phyloP scores from a whole-genome alignment of 257 asterid genomes.

The Coffea canephora region DNA sequence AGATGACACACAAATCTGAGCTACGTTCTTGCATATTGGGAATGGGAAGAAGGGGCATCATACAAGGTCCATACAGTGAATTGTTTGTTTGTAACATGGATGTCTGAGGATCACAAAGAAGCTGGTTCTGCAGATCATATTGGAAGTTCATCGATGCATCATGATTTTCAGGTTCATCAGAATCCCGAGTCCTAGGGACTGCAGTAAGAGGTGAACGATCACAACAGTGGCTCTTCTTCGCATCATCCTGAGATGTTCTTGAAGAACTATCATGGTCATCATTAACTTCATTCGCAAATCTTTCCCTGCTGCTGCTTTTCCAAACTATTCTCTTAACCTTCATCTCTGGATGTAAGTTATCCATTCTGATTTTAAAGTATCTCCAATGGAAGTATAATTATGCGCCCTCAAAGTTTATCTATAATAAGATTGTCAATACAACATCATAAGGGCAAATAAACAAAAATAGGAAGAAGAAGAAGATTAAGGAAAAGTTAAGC shows the following conservation, averaged over 20 bases:
- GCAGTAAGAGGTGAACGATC: conserved; percentile 25
- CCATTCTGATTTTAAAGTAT: conserved; percentile 30
- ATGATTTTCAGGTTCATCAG: conserved; percentile 28
- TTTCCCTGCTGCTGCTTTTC: conserved; percentile 40
- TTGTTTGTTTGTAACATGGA: conserved; percentile 19
- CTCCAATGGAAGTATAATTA: background rate
- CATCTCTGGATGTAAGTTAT: conserved; percentile 24
- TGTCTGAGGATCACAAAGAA: conserved; percentile 16
- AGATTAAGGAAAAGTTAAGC: too few species aligned
- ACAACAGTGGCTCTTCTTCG: conserved; percentile 22
- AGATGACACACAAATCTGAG: conserved; percentile 30
- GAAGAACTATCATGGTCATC: conserved; percentile 18
- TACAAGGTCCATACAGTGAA: conserved; percentile 30
- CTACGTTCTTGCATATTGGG: conserved; percentile 41
- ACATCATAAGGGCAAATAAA: background rate
- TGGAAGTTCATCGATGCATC: conserved; percentile 20
- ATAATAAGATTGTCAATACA: background rate
- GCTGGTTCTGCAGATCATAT: conserved; percentile 24
- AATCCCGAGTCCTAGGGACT: conserved; percentile 8
- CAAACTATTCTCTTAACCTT: conserved; percentile 37
- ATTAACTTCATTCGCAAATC: conserved; percentile 14
- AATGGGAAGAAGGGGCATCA: conserved; percentile 57
- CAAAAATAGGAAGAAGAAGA: background rate
- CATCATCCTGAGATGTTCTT: conserved; percentile 23
- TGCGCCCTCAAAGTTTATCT: background rate